Evolutionary conservation across 805 yeast species (phyloP).

Genomic region (Komagataella mondaviorum): DNA sequence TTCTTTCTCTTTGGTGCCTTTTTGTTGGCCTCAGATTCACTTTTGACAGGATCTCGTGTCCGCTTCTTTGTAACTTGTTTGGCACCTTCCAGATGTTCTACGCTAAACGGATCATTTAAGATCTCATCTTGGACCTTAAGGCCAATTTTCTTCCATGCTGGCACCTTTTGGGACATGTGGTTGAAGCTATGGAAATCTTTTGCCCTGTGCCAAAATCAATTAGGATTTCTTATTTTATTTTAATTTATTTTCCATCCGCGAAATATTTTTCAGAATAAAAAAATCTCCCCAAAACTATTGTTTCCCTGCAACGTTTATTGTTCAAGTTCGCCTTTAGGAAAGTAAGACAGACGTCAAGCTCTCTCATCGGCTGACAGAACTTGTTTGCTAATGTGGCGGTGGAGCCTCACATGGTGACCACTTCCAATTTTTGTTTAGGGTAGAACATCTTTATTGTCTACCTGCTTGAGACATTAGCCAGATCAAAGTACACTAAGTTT

Average conservation of each 20-base stretch:
- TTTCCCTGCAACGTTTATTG: background rate
- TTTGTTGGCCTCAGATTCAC: constrained; percentile 23
- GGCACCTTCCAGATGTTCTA: constrained; percentile 30
- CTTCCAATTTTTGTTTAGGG: background rate
- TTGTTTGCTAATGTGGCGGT: background rate
- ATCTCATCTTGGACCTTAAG: constrained; percentile 39
- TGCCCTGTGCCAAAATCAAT: background rate
- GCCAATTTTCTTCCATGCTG: constrained; percentile 80
- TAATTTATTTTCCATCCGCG: background rate
- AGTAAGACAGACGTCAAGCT: background rate
- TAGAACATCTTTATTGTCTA: background rate
- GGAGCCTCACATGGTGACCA: background rate
- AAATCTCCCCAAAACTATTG: background rate
- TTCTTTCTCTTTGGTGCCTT: constrained; percentile 63
- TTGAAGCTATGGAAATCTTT: background rate
- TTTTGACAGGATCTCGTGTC: constrained; percentile 25
- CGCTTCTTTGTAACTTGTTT: constrained; percentile 24
- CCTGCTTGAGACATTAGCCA: constrained; percentile 7
- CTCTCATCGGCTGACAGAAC: background rate
- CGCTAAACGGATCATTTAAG: constrained; percentile 29
- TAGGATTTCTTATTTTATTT: no score
- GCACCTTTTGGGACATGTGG: constrained; percentile 21
- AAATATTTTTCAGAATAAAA: no score
- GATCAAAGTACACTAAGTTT: constrained; percentile 12
- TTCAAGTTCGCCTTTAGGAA: background rate